A percentile compares a stretch with the other conserved stretches of the same genome.
Conservation (phyloP, 2,329 filamentous ascomycete genomes). For the Pseudogymnoascus sp. region DNA sequence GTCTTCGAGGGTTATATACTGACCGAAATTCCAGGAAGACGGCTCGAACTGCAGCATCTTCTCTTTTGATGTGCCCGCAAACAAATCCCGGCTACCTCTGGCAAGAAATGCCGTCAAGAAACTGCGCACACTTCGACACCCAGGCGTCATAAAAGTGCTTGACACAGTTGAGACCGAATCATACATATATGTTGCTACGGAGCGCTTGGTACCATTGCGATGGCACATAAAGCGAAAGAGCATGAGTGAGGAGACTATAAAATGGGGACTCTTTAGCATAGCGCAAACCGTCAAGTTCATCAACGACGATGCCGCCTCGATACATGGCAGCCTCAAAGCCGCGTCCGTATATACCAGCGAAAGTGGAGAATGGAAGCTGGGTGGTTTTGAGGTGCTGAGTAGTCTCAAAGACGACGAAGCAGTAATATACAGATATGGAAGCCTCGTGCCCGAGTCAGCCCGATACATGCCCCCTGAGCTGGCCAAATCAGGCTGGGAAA, state of each 20-base stretch:
- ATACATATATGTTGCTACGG: slow-evolving; percentile 93
- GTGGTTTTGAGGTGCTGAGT: slow-evolving; percentile 86
- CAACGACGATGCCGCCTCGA: slow-evolving; percentile 83
- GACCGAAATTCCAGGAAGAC: slow-evolving; percentile 59
- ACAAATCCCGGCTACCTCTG: slow-evolving; percentile 72
- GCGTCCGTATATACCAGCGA: slow-evolving; percentile 89
- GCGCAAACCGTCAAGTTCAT: slow-evolving; percentile 95
- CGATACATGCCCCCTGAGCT: slow-evolving; percentile 85
- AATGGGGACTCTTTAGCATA: slow-evolving; percentile 87
- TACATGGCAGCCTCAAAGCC: slow-evolving; percentile 79
- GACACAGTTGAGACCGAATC: slow-evolving; percentile 95
- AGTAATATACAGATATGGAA: slow-evolving; percentile 84
- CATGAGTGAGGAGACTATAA: slow-evolving; percentile 81
- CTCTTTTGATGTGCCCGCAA: slow-evolving; percentile 79
- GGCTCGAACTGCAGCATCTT: slow-evolving; percentile 93
- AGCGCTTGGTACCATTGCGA: slow-evolving; percentile 74
- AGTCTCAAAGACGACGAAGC: slow-evolving; percentile 95
- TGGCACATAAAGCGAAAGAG: slow-evolving; percentile 89
- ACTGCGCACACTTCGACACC: slow-evolving; percentile 83
- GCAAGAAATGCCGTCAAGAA: slow-evolving; percentile 93
- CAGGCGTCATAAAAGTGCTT: slow-evolving; percentile 86
- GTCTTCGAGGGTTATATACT: slow-evolving; percentile 11
- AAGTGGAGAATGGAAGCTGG: slow-evolving; percentile 95
- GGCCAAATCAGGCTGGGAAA: slow-evolving; percentile 80
- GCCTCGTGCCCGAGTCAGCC: slow-evolving; percentile 73